phyloP scores from a whole-genome alignment of 2,329 filamentous ascomycete species.

The Alternaria triticina region DNA sequence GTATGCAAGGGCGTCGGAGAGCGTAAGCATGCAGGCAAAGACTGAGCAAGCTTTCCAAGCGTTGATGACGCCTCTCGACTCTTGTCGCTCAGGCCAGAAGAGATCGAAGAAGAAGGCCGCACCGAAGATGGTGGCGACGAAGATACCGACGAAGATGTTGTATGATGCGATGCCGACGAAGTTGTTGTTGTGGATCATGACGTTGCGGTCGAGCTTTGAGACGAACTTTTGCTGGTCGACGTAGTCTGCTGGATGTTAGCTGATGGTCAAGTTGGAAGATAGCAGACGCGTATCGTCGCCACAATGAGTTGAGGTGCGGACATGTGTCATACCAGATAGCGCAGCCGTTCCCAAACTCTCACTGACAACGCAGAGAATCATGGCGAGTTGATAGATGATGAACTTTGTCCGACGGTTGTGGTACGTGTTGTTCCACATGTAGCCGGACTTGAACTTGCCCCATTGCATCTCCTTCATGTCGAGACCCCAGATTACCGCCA shows the following conservation, averaged over 20 bases:
- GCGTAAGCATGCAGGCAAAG: constrained; percentile 55
- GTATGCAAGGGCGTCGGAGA: constrained; percentile 57
- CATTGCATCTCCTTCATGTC: constrained; percentile 64
- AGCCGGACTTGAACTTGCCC: constrained; percentile 62
- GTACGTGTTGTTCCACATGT: constrained; percentile 64
- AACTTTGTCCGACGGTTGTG: constrained; percentile 65
- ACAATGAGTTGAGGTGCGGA: not conserved
- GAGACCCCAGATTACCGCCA: constrained; percentile 63
- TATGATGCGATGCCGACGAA: constrained; percentile 63
- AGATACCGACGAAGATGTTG: constrained; percentile 66
- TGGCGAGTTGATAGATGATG: constrained; percentile 65
- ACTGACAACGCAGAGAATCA: constrained; percentile 64
- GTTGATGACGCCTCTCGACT: constrained; percentile 56
- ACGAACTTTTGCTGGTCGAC: constrained; percentile 61
- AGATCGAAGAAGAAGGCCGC: constrained; percentile 68
- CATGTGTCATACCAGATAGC: constrained; percentile 54
- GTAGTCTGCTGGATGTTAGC: constrained; percentile 52
- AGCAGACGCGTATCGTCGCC: not conserved
- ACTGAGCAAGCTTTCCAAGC: constrained; percentile 62
- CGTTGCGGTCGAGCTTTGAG: constrained; percentile 46
- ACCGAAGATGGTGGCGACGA: constrained; percentile 64
- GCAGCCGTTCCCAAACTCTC: constrained; percentile 64
- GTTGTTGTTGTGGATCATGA: constrained; percentile 61
- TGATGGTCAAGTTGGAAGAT: not conserved
- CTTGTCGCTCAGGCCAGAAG: constrained; percentile 64